Evolutionary conservation across 768 basidiomycete genomes (phyloP).

Genomic region (Chalciporus sphaerocephalus): DNA sequence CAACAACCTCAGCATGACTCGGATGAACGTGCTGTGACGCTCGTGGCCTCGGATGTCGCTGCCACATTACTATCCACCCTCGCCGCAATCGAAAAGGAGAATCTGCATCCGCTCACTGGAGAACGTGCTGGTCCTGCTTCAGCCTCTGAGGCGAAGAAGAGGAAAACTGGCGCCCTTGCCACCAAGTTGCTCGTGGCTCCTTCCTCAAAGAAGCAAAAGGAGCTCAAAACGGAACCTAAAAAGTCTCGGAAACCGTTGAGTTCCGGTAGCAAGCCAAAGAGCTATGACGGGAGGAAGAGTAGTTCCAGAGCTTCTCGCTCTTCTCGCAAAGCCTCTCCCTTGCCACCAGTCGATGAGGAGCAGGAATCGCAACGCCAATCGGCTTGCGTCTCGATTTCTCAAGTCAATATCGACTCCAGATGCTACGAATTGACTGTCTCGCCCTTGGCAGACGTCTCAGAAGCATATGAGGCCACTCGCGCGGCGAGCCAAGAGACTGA

Average conservation of each 20-base stretch:
- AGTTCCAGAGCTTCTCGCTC: slow-evolving; percentile 31
- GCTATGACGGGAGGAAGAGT: slow-evolving; percentile 37
- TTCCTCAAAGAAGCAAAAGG: slow-evolving; percentile 41
- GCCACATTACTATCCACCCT: slow-evolving; percentile 35
- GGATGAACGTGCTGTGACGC: slow-evolving; percentile 21
- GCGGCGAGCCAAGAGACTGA: slow-evolving; percentile 38
- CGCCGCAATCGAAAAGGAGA: slow-evolving; percentile 65
- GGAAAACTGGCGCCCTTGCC: slow-evolving; percentile 56
- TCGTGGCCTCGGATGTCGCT: slow-evolving; percentile 21
- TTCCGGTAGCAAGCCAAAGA: slow-evolving; percentile 22
- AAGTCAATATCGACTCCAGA: slow-evolving; percentile 61
- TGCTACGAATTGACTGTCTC: slow-evolving; percentile 78
- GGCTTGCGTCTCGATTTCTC: slow-evolving; percentile 33
- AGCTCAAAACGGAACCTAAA: slow-evolving; percentile 48
- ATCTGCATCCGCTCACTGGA: slow-evolving; percentile 71
- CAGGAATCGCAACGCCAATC: slow-evolving; percentile 31
- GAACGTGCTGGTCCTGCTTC: slow-evolving; percentile 44
- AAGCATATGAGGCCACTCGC: slow-evolving; percentile 54
- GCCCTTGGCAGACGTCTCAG: slow-evolving; percentile 72
- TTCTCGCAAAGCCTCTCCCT: slow-evolving; percentile 49
- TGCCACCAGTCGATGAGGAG: slow-evolving; percentile 61
- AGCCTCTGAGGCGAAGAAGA: slow-evolving; percentile 49
- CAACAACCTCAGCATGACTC: slow-evolving; percentile 28
- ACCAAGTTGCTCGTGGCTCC: slow-evolving; percentile 44
- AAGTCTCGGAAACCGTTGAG: slow-evolving; percentile 50